These are phyloP conservation scores for Periconia sp. DNA, from an alignment of 2,329 filamentous ascomycete species.

Conservation along the genomic window DNA sequence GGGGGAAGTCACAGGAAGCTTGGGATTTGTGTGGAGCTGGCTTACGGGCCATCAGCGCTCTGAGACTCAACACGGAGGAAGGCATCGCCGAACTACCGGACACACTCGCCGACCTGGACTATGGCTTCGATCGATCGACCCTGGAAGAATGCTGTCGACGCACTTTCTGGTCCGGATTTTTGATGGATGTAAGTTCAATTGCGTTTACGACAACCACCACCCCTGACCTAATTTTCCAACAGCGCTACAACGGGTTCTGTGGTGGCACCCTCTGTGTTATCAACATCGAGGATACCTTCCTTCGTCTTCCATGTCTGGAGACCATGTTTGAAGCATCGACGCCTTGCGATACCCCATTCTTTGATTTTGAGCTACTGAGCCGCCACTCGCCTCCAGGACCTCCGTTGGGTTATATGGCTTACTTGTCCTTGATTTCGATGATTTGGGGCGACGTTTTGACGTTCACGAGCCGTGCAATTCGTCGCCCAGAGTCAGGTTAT, in stretches of 20 bases:
- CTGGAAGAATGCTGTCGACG: conserved; percentile 68
- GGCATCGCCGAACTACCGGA: conserved; percentile 46
- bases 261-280: conserved; percentile 56
- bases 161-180: conserved; percentile 71
- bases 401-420: conserved; percentile 56
- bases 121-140: conserved; percentile 59
- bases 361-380: conserved; percentile 56
- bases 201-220: conserved; percentile 32
- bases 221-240: conserved; percentile 30
- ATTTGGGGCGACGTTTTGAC: conserved; percentile 68
- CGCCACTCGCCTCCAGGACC: conserved; percentile 34
- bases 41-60: conserved; percentile 59
- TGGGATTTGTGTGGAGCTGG: conserved; percentile 67
- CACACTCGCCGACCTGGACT: conserved; percentile 55
- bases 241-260: conserved; percentile 63
- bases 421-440: conserved; percentile 63
- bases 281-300: conserved; percentile 65
- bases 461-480: conserved; percentile 57
- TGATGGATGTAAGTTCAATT: conserved; percentile 62
- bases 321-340: conserved; percentile 63
- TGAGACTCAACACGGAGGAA: conserved; percentile 66
- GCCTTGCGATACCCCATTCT: conserved; percentile 61
- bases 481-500: conserved; percentile 48
- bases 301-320: conserved; percentile 65
- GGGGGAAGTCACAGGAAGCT: conserved; percentile 60